phyloP scores from a whole-genome alignment of 2,329 filamentous ascomycete genomes.

The Pseudogymnoascus pannorum region DNA sequence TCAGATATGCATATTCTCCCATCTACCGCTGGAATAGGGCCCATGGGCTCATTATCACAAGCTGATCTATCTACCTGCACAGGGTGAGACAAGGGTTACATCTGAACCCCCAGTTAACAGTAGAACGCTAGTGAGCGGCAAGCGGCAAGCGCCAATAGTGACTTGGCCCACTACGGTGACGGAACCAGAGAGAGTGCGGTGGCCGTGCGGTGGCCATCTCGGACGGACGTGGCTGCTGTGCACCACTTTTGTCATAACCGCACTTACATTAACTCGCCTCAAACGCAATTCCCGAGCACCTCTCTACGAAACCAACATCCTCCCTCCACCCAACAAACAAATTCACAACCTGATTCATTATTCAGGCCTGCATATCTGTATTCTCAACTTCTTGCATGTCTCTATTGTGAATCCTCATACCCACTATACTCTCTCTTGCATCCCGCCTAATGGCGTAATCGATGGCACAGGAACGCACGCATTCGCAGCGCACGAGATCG shows the following conservation, averaged over 20 bases:
- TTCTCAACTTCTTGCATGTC: slow-evolving; percentile 1
- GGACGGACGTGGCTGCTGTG: slow-evolving; percentile 4
- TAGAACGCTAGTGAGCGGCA: not conserved
- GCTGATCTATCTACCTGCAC: not conserved
- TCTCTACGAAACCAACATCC: not conserved
- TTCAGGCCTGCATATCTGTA: slow-evolving; percentile 6
- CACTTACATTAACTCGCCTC: slow-evolving; percentile 8
- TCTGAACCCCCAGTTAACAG: not conserved
- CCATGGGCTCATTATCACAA: not conserved
- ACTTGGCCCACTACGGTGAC: slow-evolving; percentile 8
- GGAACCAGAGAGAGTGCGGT: slow-evolving; percentile 8
- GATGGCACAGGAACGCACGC: slow-evolving; percentile 16
- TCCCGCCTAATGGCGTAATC: slow-evolving; percentile 16
- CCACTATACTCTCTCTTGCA: not conserved
- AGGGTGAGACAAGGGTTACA: not conserved
- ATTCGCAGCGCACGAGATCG: slow-evolving; percentile 14
- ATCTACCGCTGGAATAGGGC: not conserved
- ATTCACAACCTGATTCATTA: not conserved
- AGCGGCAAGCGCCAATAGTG: slow-evolving; percentile 4
- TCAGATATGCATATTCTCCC: not conserved
- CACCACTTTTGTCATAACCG: slow-evolving; percentile 9
- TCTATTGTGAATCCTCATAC: not conserved
- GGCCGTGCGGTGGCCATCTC: slow-evolving; percentile 8
- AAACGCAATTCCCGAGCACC: not conserved
- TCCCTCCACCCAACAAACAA: not conserved